Evolutionary conservation across 129 eudicot genomes (phyloP), one percentile per base, ranked within the genome.

Genomic region (Kitagawia praeruptora): DNA sequence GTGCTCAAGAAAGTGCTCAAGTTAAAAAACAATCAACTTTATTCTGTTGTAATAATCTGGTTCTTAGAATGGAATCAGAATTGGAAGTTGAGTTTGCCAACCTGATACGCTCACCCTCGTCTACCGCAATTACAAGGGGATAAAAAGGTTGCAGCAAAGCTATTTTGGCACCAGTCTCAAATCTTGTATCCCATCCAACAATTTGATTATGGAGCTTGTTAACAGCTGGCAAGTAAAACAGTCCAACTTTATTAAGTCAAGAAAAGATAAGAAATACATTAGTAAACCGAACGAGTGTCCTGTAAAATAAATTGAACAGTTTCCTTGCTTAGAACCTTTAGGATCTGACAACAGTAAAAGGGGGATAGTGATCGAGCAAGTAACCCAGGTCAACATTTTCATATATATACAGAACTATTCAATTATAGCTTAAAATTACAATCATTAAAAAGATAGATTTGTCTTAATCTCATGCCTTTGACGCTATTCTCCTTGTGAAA

Each of bases 171-270:
- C 99, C 96, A 42, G 91, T 85, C 80, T 95, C 99, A 79, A 95
- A 90, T 54, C 89, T 90, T 47, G 99, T 95, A 83, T 95, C 99
- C 99, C 99, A 95, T 39, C 95, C 86, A 78, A 97, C 99, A 87
- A 95, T 92, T 81, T 89, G 97, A 84, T 92, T 92, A 46, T 90
- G 89, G 4, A 90, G 90, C 86, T 87, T 92, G 80, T 84, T 87
- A 45, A 90, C 90, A 82, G 99, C 99, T 95, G 92, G 44, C 61
- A 83, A 31, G 75, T 0, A n/a, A 77, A 73, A 47, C 8, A 28
- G 80, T 16, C 67, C 67, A 15, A 45, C 34, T n/a, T 58, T 23
- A 58, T 19, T 53, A 61, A 76, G 37, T 34, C n/a, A 3, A 4
- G 13, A 73, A 73, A 4, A 44, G 4, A 2, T n/a, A n/a, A 41